phyloP scores from a whole-genome alignment of 345 rosid species.

The Eucalyptus sp. region DNA sequence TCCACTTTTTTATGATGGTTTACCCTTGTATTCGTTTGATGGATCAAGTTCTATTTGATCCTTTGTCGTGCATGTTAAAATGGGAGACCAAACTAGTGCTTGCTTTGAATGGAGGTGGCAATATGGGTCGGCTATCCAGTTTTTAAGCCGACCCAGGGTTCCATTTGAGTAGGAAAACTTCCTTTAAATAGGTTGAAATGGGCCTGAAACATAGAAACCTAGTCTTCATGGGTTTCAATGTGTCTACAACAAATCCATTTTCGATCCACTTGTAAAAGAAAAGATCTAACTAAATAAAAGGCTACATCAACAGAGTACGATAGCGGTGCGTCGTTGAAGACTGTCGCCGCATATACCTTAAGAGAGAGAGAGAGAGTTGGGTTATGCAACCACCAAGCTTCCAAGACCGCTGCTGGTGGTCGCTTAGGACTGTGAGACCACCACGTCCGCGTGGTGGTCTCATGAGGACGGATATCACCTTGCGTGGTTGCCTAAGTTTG shows the following conservation, averaged over 20 bases:
- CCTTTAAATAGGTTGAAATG: not conserved
- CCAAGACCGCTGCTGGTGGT: not conserved
- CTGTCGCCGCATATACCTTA: not conserved
- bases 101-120: not conserved
- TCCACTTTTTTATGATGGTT: not conserved
- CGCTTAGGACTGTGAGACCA: not conserved
- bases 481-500: not conserved
- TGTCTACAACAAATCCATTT: not conserved
- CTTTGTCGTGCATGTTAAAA: not conserved
- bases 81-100: not conserved
- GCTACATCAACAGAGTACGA: not conserved
- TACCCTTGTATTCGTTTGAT: not conserved
- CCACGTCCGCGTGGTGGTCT: not conserved
- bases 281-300: not conserved
- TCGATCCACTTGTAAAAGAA: not conserved
- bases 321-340: not conserved
- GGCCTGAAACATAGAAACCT: not conserved
- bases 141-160: not conserved
- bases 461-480: not conserved
- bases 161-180: not conserved
- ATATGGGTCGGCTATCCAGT: not conserved
- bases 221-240: not conserved
- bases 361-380: not conserved
- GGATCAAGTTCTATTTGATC: not conserved
- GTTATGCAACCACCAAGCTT: not conserved